Evolutionary conservation across 2,329 filamentous ascomycete species (phyloP).

Genomic region (Cytospora schulzeri): DNA sequence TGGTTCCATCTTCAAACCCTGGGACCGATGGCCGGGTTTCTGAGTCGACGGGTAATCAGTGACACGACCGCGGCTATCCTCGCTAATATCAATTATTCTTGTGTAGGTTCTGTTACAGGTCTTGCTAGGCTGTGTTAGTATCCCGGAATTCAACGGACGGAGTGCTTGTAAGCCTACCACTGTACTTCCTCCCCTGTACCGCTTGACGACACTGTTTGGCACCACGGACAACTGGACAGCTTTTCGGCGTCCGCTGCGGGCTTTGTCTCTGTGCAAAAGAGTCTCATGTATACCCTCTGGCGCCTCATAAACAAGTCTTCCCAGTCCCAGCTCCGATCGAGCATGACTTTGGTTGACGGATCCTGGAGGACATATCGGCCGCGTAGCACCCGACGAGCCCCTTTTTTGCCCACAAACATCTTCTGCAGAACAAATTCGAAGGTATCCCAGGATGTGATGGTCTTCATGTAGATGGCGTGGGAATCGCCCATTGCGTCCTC

Average conservation of each 20-base stretch:
- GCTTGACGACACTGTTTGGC: neutral
- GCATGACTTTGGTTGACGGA: neutral
- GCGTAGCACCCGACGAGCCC: conserved; percentile 1
- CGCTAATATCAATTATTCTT: neutral
- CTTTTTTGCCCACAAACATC: neutral
- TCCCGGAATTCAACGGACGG: no score
- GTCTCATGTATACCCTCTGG: conserved; percentile 4
- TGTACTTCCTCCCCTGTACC: neutral
- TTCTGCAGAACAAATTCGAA: neutral
- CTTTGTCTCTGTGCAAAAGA: neutral
- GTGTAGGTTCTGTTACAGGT: neutral
- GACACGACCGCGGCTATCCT: neutral
- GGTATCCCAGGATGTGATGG: neutral
- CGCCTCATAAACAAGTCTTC: neutral
- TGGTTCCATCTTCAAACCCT: neutral
- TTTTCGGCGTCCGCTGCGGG: neutral
- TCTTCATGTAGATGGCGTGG: neutral
- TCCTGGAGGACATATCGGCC: neutral
- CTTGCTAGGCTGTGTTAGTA: neutral
- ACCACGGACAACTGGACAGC: neutral
- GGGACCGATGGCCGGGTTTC: neutral
- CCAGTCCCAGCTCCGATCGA: neutral
- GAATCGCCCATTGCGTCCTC: conserved; percentile 1
- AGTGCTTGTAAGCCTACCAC: neutral
- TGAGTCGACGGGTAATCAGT: neutral